Evolutionary conservation across 73 alveolate species (phyloP).

Genomic region (Paramecium primaurelia): DNA sequence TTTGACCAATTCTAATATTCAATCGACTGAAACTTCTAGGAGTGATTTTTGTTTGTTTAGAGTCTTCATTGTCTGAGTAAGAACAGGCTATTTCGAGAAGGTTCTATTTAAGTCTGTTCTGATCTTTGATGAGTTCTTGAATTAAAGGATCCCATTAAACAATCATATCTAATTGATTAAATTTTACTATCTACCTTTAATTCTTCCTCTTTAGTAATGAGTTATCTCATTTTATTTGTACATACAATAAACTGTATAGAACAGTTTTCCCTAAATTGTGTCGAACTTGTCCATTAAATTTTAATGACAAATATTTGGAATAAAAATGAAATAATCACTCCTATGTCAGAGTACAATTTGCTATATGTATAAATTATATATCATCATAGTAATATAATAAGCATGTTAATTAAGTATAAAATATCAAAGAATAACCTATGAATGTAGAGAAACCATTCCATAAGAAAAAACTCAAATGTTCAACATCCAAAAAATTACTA

Average conservation of each 20-base stretch:
- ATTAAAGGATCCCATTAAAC: background rate
- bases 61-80: background rate
- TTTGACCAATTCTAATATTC: background rate
- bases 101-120: background rate
- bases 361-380: background rate
- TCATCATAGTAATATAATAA: background rate
- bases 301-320: slow-evolving; percentile 40
- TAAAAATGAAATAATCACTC: slow-evolving; percentile 10
- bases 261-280: slow-evolving; percentile 29
- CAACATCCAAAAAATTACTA: background rate
- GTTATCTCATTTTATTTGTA: background rate
- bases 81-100: background rate
- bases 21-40: background rate
- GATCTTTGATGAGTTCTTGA: background rate
- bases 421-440: background rate
- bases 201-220: background rate
- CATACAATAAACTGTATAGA: background rate
- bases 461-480: background rate
- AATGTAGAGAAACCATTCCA: slow-evolving; percentile 14
- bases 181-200: background rate
- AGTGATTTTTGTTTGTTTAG: background rate
- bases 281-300: slow-evolving; percentile 4
- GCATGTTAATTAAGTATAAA: background rate
- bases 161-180: background rate
- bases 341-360: background rate